Base-by-base conservation (phyloP, 768 basidiomycete genomes). In the Collybia mongolica region DNA sequence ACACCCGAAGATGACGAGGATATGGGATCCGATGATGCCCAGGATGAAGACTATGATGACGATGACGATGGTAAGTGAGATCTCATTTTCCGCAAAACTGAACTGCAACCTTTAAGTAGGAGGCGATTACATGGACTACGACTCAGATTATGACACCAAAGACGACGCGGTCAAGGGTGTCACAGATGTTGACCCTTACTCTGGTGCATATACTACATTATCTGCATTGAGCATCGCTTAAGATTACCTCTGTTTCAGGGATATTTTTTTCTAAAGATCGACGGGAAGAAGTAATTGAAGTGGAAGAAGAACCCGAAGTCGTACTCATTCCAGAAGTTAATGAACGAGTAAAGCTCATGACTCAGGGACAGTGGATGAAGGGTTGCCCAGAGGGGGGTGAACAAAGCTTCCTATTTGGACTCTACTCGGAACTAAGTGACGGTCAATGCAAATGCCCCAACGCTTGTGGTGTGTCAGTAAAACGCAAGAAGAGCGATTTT, bases 251-350 rank as follows among this genome's bases (percentile, higher is more conserved):
- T 24, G 38, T 18, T 14, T 4, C 51, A 93, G 93, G 91, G 19
- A 83, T 96, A 46, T 96, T 96, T 76, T 97, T 94, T 67, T 96
- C 93, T 38, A 96, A 96, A 72, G 92, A 94, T 63, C 81, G 94
- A 42, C 81, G 83, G 37, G 94, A 96, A 68, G 90, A 90, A 66
- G 88, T 95, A 32, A 91, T 95, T 41, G 93, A 97, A 70, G 83
- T 94, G 1, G 88, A 94, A 61, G 93, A 94, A 68, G 79, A 85
- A 43, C 77, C 85, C 6, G 86, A 88, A 64, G 63, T 71, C 11
- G 70, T 70, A 15, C 53, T 64, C 36, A 62, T 89, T 26, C 65
- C 72, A 15, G 72, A 65, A 49, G 56, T 63, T 6, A 68, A 66
- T 36, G 78, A 82, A 49, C 67, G 67, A 15, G 74, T 83, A 26